A percentile compares a stretch with the other conserved stretches of the same genome.
These are phyloP conservation scores for Chaetomium sp. DNA, from an alignment of 2,329 filamentous ascomycete genomes.

Conservation along the genomic window DNA sequence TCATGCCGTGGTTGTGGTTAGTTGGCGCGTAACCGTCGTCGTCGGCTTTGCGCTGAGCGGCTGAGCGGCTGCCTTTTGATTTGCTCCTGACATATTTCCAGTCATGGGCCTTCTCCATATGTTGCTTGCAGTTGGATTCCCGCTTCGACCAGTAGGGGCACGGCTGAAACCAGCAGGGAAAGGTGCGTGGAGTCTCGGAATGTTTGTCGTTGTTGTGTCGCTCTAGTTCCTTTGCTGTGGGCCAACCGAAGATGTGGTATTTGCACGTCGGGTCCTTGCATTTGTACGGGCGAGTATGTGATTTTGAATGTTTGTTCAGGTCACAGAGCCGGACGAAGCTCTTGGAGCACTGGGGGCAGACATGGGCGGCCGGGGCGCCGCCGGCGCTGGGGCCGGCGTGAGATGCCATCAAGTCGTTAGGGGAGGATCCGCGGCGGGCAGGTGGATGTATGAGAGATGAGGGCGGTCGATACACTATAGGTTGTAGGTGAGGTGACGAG, in stretches of 20 bases:
- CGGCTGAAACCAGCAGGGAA: constrained; percentile 63
- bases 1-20: constrained; percentile 7
- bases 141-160: constrained; percentile 75
- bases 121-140: constrained; percentile 81
- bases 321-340: constrained; percentile 40
- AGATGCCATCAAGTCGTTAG: constrained; percentile 25
- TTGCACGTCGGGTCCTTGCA: constrained; percentile 67
- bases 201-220: constrained; percentile 80
- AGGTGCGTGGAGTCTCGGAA: constrained; percentile 63
- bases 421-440: neutral
- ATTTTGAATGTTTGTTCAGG: constrained; percentile 72
- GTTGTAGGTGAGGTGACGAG: neutral
- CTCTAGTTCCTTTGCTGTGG: constrained; percentile 77
- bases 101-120: constrained; percentile 80
- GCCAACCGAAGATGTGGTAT: constrained; percentile 70
- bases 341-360: constrained; percentile 37
- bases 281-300: constrained; percentile 76
- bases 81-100: constrained; percentile 74
- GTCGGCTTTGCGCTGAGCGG: constrained; percentile 34
- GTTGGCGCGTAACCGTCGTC: constrained; percentile 14
- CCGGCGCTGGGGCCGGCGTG: constrained; percentile 12
- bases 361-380: constrained; percentile 22
- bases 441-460: neutral
- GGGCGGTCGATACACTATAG: neutral
- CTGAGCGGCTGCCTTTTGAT: constrained; percentile 60